phyloP scores from a whole-genome alignment of 768 basidiomycete species.

The Xerocomus brunneocitrinus region DNA sequence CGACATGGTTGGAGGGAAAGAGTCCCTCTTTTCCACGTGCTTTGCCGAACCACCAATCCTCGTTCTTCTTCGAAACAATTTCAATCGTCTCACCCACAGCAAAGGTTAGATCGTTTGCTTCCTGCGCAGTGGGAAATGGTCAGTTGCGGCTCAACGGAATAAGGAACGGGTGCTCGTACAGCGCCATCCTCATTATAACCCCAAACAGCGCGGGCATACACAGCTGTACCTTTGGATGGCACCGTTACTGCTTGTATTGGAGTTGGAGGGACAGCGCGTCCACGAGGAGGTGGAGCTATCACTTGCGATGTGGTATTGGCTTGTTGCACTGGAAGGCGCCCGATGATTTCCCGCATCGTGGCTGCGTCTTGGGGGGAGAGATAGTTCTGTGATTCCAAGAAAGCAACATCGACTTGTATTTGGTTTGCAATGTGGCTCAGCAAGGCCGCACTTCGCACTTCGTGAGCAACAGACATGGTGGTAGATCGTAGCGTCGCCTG shows the following conservation, averaged over 20 bases:
- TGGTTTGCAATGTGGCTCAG: constrained; percentile 57
- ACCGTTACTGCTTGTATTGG: constrained; percentile 9
- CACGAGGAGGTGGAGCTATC: not conserved
- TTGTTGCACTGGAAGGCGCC: constrained; percentile 37
- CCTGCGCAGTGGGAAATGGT: constrained; percentile 39
- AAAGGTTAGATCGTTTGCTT: constrained; percentile 79
- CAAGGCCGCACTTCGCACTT: constrained; percentile 39
- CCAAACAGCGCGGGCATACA: constrained; percentile 58
- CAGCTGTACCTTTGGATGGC: constrained; percentile 5
- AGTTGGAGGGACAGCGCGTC: constrained; percentile 16
- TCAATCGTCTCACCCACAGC: constrained; percentile 71
- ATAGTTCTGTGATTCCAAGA: constrained; percentile 52
- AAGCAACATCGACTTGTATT: constrained; percentile 52
- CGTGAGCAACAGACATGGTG: constrained; percentile 22
- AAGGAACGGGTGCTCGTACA: constrained; percentile 30
- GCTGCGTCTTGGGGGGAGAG: constrained; percentile 46
- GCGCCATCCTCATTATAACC: constrained; percentile 57
- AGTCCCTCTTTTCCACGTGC: constrained; percentile 62
- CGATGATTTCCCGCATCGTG: constrained; percentile 39
- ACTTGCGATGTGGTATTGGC: constrained; percentile 10
- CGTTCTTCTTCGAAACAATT: constrained; percentile 72
- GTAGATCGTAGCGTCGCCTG: not conserved
- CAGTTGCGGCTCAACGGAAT: not conserved
- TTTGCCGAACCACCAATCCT: constrained; percentile 84
- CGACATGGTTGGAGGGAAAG: constrained; percentile 75